A percentile compares a stretch with the other conserved stretches of the same genome.
Conservation (phyloP, 352 stramenopile genomes). For the Globisporangium mamillatum region DNA sequence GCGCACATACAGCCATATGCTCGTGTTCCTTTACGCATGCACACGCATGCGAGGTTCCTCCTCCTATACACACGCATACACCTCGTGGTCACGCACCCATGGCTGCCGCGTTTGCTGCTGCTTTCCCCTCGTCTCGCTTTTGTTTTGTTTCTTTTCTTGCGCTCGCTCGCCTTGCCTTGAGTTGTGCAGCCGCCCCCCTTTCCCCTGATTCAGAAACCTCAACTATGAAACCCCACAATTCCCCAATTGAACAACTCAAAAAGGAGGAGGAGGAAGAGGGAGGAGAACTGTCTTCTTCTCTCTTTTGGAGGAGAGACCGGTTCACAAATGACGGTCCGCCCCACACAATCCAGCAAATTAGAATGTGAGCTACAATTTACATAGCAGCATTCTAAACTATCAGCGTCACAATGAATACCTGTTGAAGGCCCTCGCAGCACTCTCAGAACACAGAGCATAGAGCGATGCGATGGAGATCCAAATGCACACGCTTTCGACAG, state of each 20-base stretch:
- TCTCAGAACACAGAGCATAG: background rate
- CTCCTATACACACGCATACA: background rate
- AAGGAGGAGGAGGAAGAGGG: too few species aligned
- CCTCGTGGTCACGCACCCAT: background rate
- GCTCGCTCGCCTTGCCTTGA: background rate
- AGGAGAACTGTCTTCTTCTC: too few species aligned
- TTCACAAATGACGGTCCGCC: background rate
- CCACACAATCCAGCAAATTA: background rate
- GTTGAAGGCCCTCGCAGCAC: background rate
- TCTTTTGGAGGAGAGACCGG: background rate
- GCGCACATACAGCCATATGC: background rate
- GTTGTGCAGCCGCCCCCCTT: background rate
- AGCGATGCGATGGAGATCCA: too few species aligned
- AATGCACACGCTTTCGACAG: background rate
- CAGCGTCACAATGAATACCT: background rate
- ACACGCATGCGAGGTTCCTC: background rate
- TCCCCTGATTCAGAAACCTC: background rate
- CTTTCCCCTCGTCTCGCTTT: background rate
- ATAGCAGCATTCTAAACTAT: background rate
- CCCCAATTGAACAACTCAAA: background rate
- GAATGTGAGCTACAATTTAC: background rate
- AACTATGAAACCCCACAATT: background rate
- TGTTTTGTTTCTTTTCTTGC: constrained; percentile 1
- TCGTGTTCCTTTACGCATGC: background rate
- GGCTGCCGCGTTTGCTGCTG: background rate